Percentiles rank a stretch among this genome's conserved stretches.
Conservation (phyloP, 1,139 yeast genomes). For the Insectozyma bohioensis region DNA sequence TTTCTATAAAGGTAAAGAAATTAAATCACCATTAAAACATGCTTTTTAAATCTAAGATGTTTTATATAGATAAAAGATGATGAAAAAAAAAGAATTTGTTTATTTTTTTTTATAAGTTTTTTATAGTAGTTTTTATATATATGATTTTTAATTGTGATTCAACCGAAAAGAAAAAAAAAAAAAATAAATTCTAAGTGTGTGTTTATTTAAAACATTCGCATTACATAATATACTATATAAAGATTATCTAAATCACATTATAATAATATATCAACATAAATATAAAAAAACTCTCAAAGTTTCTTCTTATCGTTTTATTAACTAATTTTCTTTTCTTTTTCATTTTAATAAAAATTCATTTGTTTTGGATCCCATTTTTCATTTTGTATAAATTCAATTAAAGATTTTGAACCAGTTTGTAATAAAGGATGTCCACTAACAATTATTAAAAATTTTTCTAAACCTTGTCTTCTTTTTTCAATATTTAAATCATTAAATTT, state of each 20-base stretch:
- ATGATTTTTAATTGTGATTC: too few species aligned
- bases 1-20: constrained; percentile 76
- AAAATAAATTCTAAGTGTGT: too few species aligned
- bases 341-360: constrained; percentile 7
- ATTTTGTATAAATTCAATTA: constrained; percentile 85
- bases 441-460: constrained; percentile 73
- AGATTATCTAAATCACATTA: too few species aligned
- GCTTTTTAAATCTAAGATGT: constrained; percentile 59
- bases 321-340: not conserved
- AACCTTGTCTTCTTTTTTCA: constrained; percentile 79
- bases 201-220: too few species aligned
- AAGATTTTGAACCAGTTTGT: constrained; percentile 84
- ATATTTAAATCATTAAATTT: constrained; percentile 83
- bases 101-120: not conserved
- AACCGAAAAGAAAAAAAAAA: too few species aligned
- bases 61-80: too few species aligned
- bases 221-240: too few species aligned
- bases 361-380: constrained; percentile 67
- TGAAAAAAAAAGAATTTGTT: too few species aligned
- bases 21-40: constrained; percentile 74
- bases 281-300: not conserved
- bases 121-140: too few species aligned
- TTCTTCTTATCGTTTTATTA: too few species aligned
- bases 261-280: not conserved
- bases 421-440: constrained; percentile 94